Conservation (phyloP, 2,329 filamentous ascomycete species). For the Colletotrichum horii region DNA sequence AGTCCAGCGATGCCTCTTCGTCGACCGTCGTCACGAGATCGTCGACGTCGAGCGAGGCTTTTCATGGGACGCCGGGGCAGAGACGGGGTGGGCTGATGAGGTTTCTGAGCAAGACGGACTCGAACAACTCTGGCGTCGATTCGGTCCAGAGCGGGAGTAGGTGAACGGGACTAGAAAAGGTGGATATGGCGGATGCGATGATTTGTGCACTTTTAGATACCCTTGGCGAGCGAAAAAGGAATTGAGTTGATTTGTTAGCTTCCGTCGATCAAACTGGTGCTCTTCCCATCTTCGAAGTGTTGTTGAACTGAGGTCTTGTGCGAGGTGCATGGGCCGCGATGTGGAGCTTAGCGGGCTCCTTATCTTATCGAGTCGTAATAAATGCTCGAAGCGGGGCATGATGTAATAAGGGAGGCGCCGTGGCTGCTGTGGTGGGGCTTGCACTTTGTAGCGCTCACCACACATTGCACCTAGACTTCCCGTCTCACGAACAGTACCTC, state of each 20-base stretch:
- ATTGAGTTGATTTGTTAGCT: background rate
- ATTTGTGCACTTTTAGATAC: background rate
- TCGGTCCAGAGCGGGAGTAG: background rate
- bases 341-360: background rate
- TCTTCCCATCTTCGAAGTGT: background rate
- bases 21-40: slow-evolving; percentile 2
- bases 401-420: slow-evolving; percentile 19
- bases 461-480: background rate
- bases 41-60: slow-evolving; percentile 3
- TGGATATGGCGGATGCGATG: background rate
- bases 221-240: background rate
- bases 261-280: background rate
- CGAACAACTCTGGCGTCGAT: background rate
- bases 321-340: background rate
- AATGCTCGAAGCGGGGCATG: slow-evolving; percentile 19
- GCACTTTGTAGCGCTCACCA: slow-evolving; percentile 3
- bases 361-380: slow-evolving; percentile 11
- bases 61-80: background rate
- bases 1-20: background rate
- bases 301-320: background rate
- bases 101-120: slow-evolving; percentile 9
- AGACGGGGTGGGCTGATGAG: background rate
- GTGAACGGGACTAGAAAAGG: background rate
- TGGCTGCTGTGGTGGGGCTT: slow-evolving; percentile 1
- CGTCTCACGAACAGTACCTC: background rate